Evolutionary conservation across 192 early-diverging fungal species (phyloP), one percentile per base, ranked within the genome.

Genomic region (Umbelopsis sp.): DNA sequence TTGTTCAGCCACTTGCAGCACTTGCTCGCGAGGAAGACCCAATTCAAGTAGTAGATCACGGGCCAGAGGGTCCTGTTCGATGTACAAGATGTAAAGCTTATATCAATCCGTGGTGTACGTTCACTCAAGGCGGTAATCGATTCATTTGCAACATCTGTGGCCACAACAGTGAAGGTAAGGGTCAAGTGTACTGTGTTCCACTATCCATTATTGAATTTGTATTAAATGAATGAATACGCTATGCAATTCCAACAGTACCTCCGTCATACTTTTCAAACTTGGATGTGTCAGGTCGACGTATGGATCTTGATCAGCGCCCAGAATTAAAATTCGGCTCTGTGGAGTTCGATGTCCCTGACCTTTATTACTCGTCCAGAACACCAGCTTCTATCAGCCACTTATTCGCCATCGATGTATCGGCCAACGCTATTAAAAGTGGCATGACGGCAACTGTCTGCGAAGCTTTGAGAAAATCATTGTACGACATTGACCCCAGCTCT

Each of bases 321-420:
- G 97, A 99, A 81, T 86, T 99, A 45, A 81, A 88, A 31, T 90
- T 89, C 69, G 97, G 97, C n/a, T 87, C 93, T 0, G 89, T 97
- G 22, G 97, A 99, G 77, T 99, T 96, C 82, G 85, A 89, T 3
- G 97, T 94, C 1, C 88, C 92, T 41, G 47, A 85, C 68, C 89
- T 91, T 59, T 94, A 94, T 74, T 85, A 81, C 74, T 89, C 80
- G 70, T 78, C 84, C 16, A 87, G 91, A 51, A 69, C 85, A 1
- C 91, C 97, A 0, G 72, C 76, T 52, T 91, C 97, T 4, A 81
- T 90, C 2, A 85, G 89, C 2, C 95, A 94, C 79, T 85, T 99
- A 31, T 96, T 99, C 90, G 96, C 93, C 16, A 93, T 99, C 54
- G 97, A 99, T 80, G 96, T 99, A 26, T 94, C 94, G 6, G 95